Conservation (phyloP, 192 early-diverging fungal genomes). For the Backusella mclennaniae region DNA sequence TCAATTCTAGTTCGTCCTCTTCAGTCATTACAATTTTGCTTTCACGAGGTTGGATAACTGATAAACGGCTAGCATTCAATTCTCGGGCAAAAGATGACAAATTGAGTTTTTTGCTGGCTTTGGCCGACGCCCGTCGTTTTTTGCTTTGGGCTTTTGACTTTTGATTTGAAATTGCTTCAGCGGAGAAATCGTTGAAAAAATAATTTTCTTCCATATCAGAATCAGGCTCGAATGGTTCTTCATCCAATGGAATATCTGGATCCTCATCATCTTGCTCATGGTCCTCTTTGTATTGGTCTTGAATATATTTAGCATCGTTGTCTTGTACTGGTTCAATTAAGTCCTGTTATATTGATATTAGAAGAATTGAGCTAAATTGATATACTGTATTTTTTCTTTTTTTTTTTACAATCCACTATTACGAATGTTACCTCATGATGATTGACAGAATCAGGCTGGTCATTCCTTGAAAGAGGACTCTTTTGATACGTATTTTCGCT, state of each 20-base stretch:
- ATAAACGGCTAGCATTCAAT: constrained; percentile 24
- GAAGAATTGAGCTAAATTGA: not conserved
- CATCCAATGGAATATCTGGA: not conserved
- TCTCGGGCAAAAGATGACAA: constrained; percentile 26
- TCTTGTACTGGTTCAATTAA: not conserved
- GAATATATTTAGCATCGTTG: not conserved
- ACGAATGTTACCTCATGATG: not conserved
- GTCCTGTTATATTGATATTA: not conserved
- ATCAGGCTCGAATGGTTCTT: constrained; percentile 11
- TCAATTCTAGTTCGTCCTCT: constrained; percentile 24
- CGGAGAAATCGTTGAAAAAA: constrained; percentile 30
- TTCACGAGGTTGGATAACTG: constrained; percentile 21
- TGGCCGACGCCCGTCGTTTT: not conserved
- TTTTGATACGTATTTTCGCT: constrained; percentile 3
- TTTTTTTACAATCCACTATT: not conserved
- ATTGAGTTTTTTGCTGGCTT: constrained; percentile 10
- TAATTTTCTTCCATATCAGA: constrained; percentile 26
- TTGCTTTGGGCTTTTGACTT: not conserved
- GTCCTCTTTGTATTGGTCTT: not conserved
- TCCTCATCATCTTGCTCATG: not conserved
- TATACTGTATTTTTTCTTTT: not conserved
- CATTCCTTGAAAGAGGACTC: constrained; percentile 10
- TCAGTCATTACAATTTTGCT: constrained; percentile 19
- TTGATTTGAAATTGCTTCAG: not conserved
- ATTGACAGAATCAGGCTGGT: not conserved